Evolutionary conservation across 805 yeast genomes (phyloP), one percentile per base, ranked within the genome.

Genomic region (Lachancea cidri): DNA sequence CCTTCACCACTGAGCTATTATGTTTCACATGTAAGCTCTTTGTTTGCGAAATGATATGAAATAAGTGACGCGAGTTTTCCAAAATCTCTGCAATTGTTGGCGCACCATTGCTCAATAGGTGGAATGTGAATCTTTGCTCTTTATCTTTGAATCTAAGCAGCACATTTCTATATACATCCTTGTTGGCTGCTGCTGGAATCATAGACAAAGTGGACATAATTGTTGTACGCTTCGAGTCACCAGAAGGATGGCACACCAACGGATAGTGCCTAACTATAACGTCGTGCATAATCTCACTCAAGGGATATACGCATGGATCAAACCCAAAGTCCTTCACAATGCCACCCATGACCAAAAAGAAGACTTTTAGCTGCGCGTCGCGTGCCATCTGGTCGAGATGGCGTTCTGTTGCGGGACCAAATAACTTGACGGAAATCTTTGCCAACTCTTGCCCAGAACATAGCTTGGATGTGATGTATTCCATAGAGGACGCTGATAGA

Each of bases 281-380:
- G 39, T 74, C 79, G 55, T 80, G 82, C 50, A 83, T 75, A 2
- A 84, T 71, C 49, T 83, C 91, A 46, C 85, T 74, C 19, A 86
- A 59, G 2, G 84, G 81, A 44, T 71, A 71, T 43, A 83, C 64
- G n/a, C 81, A 70, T 2, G 72, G 57, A 53, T 86, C 88, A 57
- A 86, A 86, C 1, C 95, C 94, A 65, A 81, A 86, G 60, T 86
- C 95, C 46, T 78, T 81, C 29, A 83, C 72, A 45, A 86, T 74
- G 7, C 83, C 80, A 2, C 93, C 94, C 16, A 84, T 55, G 18
- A 82, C 55, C 29, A 79, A 74, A 49, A 72, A 72, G 35, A 83
- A 64, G 3, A 84, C 63, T 39, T 77, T 68, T 25, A 77, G 48
- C 66, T 53, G 75, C 62, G 42, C 75, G 64, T 19, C 69, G 56